Evolutionary conservation across 768 basidiomycete species (phyloP).

Genomic region (Boletus coccyginus): DNA sequence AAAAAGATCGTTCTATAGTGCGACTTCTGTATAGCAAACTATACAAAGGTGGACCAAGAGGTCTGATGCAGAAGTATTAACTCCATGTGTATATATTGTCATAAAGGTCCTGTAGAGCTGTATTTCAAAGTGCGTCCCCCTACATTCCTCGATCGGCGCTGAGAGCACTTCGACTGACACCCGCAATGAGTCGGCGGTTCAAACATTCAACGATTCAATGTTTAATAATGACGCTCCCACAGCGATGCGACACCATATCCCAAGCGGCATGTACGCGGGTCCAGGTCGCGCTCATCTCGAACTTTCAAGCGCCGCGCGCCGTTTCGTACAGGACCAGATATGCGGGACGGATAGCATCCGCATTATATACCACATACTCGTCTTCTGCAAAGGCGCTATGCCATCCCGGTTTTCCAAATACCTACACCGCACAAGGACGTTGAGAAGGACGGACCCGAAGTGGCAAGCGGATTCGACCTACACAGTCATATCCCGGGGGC

Average conservation of each 20-base stretch:
- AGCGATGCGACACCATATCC: not conserved
- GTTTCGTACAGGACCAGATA: conserved; percentile 24
- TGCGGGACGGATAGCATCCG: conserved; percentile 23
- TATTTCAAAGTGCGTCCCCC: not conserved
- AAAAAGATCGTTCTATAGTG: no score
- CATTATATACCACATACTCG: conserved; percentile 27
- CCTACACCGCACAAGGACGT: conserved; percentile 1
- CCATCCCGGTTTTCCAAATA: conserved; percentile 10
- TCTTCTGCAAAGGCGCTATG: conserved; percentile 16
- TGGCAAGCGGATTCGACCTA: conserved; percentile 2
- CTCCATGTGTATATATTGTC: not conserved
- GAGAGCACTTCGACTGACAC: no score
- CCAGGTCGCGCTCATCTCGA: not conserved
- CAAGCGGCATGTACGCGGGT: not conserved
- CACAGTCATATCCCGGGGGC: conserved; percentile 20
- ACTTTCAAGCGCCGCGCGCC: not conserved
- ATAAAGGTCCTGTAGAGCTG: not conserved
- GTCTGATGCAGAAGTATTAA: not conserved
- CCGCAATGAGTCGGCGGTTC: no score
- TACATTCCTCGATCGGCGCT: not conserved
- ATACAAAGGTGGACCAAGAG: not conserved
- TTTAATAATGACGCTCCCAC: not conserved
- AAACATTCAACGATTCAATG: not conserved
- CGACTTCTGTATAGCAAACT: not conserved
- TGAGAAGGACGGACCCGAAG: not conserved